phyloP scores from a whole-genome alignment of 345 rosid species.

The Pistacia atlantica region DNA sequence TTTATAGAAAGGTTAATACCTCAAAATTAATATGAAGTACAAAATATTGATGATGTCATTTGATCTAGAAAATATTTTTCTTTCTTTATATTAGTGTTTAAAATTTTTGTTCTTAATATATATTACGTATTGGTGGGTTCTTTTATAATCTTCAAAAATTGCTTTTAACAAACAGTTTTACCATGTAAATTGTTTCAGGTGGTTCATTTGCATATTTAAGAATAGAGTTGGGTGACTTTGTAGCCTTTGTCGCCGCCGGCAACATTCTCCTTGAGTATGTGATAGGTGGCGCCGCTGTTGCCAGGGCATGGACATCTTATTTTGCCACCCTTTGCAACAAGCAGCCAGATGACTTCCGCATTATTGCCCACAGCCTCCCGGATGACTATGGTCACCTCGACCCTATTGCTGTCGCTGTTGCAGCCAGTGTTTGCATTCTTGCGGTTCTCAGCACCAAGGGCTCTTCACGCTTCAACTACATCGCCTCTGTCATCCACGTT shows the following conservation, averaged over 20 bases:
- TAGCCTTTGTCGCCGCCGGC: conserved; percentile 88
- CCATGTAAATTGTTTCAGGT: conserved; percentile 33
- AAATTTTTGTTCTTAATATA: no score
- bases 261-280: conserved; percentile 78
- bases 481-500: conserved; percentile 70
- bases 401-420: conserved; percentile 66
- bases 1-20: no score
- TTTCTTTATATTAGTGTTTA: no score
- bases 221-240: conserved; percentile 88
- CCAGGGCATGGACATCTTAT: conserved; percentile 87
- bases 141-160: no score
- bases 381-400: conserved; percentile 66
- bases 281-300: conserved; percentile 73
- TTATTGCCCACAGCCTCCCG: conserved; percentile 46
- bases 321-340: conserved; percentile 81
- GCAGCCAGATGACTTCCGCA: conserved; percentile 65
- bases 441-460: conserved; percentile 78
- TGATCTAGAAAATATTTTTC: no score
- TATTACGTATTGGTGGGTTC: no score
- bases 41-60: no score
- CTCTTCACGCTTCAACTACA: conserved; percentile 71
- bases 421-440: conserved; percentile 43
- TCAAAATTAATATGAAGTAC: no score
- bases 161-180: no score
- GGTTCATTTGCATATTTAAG: conserved; percentile 91